Percentiles rank a stretch among this genome's conserved stretches.
Conservation (phyloP, 108 stramenopile genomes). For the Pelagomonas calceolata region DNA sequence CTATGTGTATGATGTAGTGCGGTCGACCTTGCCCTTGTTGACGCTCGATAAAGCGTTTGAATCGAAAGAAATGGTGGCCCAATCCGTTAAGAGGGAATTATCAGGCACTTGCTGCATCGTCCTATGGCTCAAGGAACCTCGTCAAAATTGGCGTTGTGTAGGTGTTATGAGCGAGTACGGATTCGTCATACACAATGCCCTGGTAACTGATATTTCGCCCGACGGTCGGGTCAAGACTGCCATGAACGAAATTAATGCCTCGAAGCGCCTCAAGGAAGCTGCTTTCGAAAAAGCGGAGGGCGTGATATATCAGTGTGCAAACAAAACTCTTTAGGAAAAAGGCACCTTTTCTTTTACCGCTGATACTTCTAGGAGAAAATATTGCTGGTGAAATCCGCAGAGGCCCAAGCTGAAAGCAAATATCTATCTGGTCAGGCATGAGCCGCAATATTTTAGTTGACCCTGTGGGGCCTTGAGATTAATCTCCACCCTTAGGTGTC, state of each 20-base stretch:
- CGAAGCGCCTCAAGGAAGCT: too few relatives aligned
- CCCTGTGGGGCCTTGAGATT: too few relatives aligned
- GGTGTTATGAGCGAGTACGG: conserved; percentile 16
- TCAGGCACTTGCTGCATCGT: too few relatives aligned
- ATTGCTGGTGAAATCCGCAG: conserved; percentile 33
- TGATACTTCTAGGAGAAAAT: too few relatives aligned
- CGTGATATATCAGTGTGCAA: too few relatives aligned
- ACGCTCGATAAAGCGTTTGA: conserved; percentile 57
- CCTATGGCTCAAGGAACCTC: too few relatives aligned
- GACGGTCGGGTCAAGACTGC: conserved; percentile 36
- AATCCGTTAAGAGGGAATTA: conserved; percentile 29
- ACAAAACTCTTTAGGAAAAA: too few relatives aligned
- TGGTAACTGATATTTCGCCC: conserved; percentile 50
- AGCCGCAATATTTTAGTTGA: too few relatives aligned
- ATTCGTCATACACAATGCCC: conserved; percentile 18
- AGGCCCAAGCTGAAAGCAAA: conserved; percentile 34
- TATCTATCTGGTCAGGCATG: conserved; percentile 33
- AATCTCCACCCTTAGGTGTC: too few relatives aligned
- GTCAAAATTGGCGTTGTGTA: too few relatives aligned
- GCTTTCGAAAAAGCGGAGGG: conserved; percentile 30
- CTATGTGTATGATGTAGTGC: conserved; percentile 50
- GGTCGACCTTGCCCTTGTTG: conserved; percentile 70
- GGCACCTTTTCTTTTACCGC: too few relatives aligned
- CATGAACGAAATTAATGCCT: too few relatives aligned
- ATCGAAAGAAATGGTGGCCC: conserved; percentile 31